Evolutionary conservation across 805 yeast genomes (phyloP).

Genomic region (Lipomyces mesembrius): DNA sequence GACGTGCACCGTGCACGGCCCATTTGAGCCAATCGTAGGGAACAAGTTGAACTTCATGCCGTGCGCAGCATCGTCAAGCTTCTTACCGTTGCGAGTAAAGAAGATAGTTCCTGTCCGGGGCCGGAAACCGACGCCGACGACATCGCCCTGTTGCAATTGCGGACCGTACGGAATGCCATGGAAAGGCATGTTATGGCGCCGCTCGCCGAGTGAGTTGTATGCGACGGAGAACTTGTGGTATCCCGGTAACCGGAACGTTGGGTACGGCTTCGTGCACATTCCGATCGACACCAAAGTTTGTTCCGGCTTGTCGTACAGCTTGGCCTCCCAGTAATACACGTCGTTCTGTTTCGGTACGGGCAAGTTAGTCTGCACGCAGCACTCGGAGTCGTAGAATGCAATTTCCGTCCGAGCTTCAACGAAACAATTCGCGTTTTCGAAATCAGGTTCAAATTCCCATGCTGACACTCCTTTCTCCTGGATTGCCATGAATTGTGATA

Average conservation of each 20-base stretch:
- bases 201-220: slow-evolving; percentile 84
- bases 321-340: slow-evolving; percentile 86
- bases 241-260: slow-evolving; percentile 91
- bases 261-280: slow-evolving; percentile 84
- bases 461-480: slow-evolving; percentile 90
- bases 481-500: slow-evolving; percentile 66
- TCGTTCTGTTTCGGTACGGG: slow-evolving; percentile 84
- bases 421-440: slow-evolving; percentile 58
- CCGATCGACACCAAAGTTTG: slow-evolving; percentile 69
- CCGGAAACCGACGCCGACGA: slow-evolving; percentile 88
- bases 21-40: slow-evolving; percentile 89
- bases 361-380: slow-evolving; percentile 75
- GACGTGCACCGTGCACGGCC: slow-evolving; percentile 80
- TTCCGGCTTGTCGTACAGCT: slow-evolving; percentile 71
- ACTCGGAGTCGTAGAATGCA: slow-evolving; percentile 58
- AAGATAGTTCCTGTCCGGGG: slow-evolving; percentile 83
- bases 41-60: slow-evolving; percentile 74
- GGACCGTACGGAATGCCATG: slow-evolving; percentile 62
- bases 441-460: slow-evolving; percentile 72
- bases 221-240: slow-evolving; percentile 81
- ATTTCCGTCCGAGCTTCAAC: slow-evolving; percentile 69
- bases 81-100: slow-evolving; percentile 93
- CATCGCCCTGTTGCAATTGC: slow-evolving; percentile 76
- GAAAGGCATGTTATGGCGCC: slow-evolving; percentile 82
- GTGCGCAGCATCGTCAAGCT: slow-evolving; percentile 76